phyloP scores from a whole-genome alignment of 768 basidiomycete species.

The Agrocybe pediades region DNA sequence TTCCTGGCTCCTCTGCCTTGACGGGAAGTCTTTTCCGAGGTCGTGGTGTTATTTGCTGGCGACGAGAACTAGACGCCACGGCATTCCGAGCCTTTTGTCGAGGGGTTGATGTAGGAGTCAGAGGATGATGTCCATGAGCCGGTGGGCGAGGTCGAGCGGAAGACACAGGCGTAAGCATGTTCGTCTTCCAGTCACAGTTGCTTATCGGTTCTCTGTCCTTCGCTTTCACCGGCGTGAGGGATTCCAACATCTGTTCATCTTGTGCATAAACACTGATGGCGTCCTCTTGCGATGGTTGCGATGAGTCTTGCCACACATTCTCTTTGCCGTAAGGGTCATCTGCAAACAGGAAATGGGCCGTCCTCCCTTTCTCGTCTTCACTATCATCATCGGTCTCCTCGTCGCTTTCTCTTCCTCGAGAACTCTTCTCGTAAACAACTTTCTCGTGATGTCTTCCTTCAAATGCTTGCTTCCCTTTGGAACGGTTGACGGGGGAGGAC shows the following conservation, averaged over 20 bases:
- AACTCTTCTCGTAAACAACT: background rate
- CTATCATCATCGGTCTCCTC: conserved; percentile 37
- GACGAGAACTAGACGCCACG: background rate
- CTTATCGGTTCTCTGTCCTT: conserved; percentile 4
- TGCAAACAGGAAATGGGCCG: conserved; percentile 60
- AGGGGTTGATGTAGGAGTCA: background rate
- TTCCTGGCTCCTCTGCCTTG: background rate
- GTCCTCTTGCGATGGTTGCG: conserved; percentile 20
- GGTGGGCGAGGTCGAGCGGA: conserved; percentile 13
- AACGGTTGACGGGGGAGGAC: too few species aligned
- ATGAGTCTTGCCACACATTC: conserved; percentile 32
- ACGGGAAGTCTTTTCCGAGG: background rate
- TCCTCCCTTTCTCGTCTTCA: conserved; percentile 56
- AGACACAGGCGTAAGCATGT: conserved; percentile 20
- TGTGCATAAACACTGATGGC: conserved; percentile 2
- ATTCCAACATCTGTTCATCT: background rate
- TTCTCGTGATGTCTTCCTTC: conserved; percentile 14
- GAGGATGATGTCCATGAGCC: background rate
- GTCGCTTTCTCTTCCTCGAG: conserved; percentile 29
- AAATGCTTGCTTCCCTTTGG: conserved; percentile 12
- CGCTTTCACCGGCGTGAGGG: conserved; percentile 6
- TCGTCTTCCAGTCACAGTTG: conserved; percentile 18
- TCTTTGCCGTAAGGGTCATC: conserved; percentile 31
- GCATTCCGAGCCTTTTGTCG: background rate
- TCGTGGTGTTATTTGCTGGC: background rate